These are phyloP conservation scores for Pisolithus thermaeus DNA, from an alignment of 1,284 basidiomycete species.

Conservation along the genomic window DNA sequence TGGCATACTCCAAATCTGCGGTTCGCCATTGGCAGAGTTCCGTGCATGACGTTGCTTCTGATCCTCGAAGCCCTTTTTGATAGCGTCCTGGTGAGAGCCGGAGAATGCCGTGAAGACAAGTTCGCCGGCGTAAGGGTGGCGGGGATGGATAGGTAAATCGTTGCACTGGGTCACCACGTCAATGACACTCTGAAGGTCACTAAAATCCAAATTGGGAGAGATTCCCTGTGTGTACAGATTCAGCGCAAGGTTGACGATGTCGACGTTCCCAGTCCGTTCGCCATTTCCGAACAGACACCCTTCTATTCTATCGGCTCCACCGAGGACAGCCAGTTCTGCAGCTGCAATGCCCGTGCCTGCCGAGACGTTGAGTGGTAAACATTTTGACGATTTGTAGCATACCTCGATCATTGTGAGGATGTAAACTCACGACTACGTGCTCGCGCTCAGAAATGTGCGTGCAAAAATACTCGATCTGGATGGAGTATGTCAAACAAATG, in stretches of 20 bases:
- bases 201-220: slow-evolving; percentile 85
- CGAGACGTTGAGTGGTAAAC: slow-evolving; percentile 3
- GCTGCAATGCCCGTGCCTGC: slow-evolving; percentile 93
- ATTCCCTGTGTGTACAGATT: slow-evolving; percentile 98
- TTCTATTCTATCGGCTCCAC: slow-evolving; percentile 94
- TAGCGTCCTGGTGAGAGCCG: slow-evolving; percentile 98
- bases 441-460: slow-evolving; percentile 83
- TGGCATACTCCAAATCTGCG: slow-evolving; percentile 86
- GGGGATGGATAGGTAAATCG: slow-evolving; percentile 92
- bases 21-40: slow-evolving; percentile 55
- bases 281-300: slow-evolving; percentile 98
- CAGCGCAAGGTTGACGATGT: slow-evolving; percentile 93
- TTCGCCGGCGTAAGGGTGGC: slow-evolving; percentile 97
- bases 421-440: slow-evolving; percentile 87
- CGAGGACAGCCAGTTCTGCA: slow-evolving; percentile 89
- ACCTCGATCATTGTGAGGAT: slow-evolving; percentile 98
- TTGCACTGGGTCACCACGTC: slow-evolving; percentile 96
- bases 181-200: slow-evolving; percentile 85
- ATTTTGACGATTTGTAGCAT: slow-evolving; percentile 12
- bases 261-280: slow-evolving; percentile 98
- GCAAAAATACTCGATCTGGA: slow-evolving; percentile 92
- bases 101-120: slow-evolving; percentile 99
- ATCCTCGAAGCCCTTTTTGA: slow-evolving; percentile 98
- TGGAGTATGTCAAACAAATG: slow-evolving; percentile 6
- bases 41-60: slow-evolving; percentile 59